Evolutionary conservation across 768 basidiomycete genomes (phyloP).

Genomic region (Mycena kentingensis): DNA sequence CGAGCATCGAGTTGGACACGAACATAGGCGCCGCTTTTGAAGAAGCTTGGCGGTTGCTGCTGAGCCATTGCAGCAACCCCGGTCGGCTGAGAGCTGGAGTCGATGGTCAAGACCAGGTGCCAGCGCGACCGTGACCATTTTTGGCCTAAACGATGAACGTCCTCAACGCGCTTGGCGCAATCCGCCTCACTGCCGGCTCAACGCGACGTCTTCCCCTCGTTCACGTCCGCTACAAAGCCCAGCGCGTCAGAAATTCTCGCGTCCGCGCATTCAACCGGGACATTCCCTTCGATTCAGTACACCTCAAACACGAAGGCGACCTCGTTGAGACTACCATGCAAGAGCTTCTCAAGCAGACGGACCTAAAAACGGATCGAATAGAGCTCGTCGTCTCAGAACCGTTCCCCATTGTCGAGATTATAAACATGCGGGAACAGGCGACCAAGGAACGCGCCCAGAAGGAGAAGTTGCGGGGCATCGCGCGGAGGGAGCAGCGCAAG

Average conservation of each 20-base stretch:
- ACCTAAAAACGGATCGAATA: conserved; percentile 46
- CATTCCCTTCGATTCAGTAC: conserved; percentile 46
- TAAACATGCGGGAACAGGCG: conserved; percentile 47
- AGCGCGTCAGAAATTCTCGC: background rate
- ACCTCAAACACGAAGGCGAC: conserved; percentile 45
- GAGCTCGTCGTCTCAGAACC: conserved; percentile 57
- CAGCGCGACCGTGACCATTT: background rate
- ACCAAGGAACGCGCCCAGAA: conserved; percentile 40
- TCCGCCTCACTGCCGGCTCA: conserved; percentile 9
- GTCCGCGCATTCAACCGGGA: conserved; percentile 34
- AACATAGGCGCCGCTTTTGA: conserved; percentile 29
- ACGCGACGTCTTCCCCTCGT: background rate
- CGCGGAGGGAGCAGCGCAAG: conserved; percentile 46
- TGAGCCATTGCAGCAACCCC: conserved; percentile 29
- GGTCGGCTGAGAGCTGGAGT: too few relatives aligned
- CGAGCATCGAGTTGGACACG: background rate
- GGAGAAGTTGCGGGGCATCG: conserved; percentile 37
- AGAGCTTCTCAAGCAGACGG: conserved; percentile 46
- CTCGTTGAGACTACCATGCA: conserved; percentile 40
- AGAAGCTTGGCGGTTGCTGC: conserved; percentile 40
- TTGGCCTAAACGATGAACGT: conserved; percentile 13
- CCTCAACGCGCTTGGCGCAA: conserved; percentile 20
- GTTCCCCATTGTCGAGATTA: conserved; percentile 60
- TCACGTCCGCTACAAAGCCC: conserved; percentile 19
- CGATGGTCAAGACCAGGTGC: background rate